Evolutionary conservation across 441 rosid species (phyloP).

Genomic region (Manihot esculenta): DNA sequence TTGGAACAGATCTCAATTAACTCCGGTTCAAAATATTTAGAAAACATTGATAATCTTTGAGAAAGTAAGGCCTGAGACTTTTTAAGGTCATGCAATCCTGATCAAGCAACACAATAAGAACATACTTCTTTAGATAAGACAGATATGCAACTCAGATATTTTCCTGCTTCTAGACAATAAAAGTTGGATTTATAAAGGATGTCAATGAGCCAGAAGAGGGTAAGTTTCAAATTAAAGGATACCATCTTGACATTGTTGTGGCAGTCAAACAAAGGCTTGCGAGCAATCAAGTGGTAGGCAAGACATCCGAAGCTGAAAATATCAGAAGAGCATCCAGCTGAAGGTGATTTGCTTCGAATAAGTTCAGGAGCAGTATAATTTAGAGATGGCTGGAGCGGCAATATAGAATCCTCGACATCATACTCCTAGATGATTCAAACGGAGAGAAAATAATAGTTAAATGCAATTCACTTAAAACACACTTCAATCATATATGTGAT

Average conservation of each 20-base stretch:
- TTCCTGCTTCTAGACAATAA: slow-evolving; percentile 12
- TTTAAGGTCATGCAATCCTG: too few species aligned
- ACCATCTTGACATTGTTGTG: slow-evolving; percentile 98
- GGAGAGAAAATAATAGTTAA: slow-evolving; percentile 11
- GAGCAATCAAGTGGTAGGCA: slow-evolving; percentile 81
- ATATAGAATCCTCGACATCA: slow-evolving; percentile 86
- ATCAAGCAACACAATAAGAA: too few species aligned
- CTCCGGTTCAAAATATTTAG: too few species aligned
- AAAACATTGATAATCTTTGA: too few species aligned
- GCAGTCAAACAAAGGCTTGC: slow-evolving; percentile 87
- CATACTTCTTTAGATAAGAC: neutral
- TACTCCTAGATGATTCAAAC: slow-evolving; percentile 63
- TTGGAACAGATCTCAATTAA: too few species aligned
- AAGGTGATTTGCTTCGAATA: slow-evolving; percentile 65
- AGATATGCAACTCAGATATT: slow-evolving; percentile 8
- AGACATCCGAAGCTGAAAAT: slow-evolving; percentile 94
- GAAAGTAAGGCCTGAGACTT: too few species aligned
- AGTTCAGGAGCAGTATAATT: slow-evolving; percentile 97
- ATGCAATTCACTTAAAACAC: neutral
- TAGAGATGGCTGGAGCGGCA: slow-evolving; percentile 90
- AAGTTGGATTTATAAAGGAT: slow-evolving; percentile 12
- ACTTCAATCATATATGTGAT: neutral
- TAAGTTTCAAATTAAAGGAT: slow-evolving; percentile 25
- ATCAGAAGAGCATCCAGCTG: slow-evolving; percentile 72
- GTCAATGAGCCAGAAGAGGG: neutral